Evolutionary conservation across 2,329 filamentous ascomycete genomes (phyloP).

Genomic region (Neofusicoccum kwambonambiense): DNA sequence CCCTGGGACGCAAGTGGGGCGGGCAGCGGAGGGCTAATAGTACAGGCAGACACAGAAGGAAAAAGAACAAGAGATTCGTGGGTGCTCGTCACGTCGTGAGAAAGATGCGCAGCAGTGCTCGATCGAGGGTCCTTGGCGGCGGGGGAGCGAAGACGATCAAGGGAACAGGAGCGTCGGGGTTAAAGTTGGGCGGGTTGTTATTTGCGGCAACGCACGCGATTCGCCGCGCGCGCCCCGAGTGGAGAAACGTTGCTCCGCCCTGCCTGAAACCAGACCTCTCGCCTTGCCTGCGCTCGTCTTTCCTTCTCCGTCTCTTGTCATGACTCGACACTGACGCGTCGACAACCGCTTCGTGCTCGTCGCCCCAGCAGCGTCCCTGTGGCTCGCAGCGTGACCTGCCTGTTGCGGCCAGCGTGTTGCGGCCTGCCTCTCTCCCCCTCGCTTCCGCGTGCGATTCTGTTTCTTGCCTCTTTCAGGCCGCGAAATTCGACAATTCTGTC

Average conservation of each 20-base stretch:
- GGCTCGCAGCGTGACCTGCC: too few relatives aligned
- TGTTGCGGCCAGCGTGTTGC: too few relatives aligned
- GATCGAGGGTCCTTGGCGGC: not conserved
- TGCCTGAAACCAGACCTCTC: not conserved
- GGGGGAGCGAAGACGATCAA: not conserved
- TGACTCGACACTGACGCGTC: too few relatives aligned
- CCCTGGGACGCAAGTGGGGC: slow-evolving; percentile 10
- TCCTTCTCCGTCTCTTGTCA: too few relatives aligned
- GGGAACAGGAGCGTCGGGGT: not conserved
- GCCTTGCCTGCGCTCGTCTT: not conserved
- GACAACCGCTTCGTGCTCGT: too few relatives aligned
- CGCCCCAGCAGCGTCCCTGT: too few relatives aligned
- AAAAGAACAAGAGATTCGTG: not conserved
- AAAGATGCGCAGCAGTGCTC: not conserved
- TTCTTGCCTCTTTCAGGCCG: too few relatives aligned
- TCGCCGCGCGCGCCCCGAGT: not conserved
- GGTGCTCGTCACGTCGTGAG: slow-evolving; percentile 13
- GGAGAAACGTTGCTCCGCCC: not conserved
- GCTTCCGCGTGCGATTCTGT: too few relatives aligned
- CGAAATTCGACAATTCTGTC: too few relatives aligned
- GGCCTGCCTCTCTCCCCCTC: too few relatives aligned
- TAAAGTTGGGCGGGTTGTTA: slow-evolving; percentile 11
- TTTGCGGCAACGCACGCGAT: not conserved
- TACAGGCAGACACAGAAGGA: not conserved
- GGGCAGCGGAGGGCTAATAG: not conserved